Evolutionary conservation across 148 eudicot species (phyloP).

Genomic region (Cornus controversa): DNA sequence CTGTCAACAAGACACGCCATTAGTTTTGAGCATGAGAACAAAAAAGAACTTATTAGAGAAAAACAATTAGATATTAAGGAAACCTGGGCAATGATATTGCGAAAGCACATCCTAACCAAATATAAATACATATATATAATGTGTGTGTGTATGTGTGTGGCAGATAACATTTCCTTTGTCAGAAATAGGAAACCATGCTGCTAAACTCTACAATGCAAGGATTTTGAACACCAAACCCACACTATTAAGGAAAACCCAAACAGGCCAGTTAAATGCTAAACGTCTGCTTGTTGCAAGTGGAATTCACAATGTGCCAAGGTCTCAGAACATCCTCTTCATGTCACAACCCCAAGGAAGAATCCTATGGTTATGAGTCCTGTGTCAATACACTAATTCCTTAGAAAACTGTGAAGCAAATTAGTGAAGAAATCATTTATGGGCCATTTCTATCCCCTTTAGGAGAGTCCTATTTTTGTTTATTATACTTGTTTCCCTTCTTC

Average conservation of each 20-base stretch:
- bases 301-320: background rate
- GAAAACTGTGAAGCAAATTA: too few relatives aligned
- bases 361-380: background rate
- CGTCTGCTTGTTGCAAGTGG: background rate
- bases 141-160: background rate
- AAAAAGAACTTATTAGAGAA: background rate
- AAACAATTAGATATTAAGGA: too few relatives aligned
- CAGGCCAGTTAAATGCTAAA: background rate
- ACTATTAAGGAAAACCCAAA: background rate
- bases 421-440: background rate
- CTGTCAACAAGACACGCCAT: constrained; percentile 29
- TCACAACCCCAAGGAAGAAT: background rate
- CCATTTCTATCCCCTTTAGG: background rate
- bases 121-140: too few relatives aligned
- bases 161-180: background rate
- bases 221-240: background rate
- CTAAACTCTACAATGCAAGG: background rate
- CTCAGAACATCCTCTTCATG: background rate
- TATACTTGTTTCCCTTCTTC: background rate
- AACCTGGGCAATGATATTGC: too few relatives aligned
- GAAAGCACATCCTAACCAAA: background rate
- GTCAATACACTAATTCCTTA: background rate
- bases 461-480: background rate
- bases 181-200: background rate
- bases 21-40: constrained; percentile 1